phyloP scores from a whole-genome alignment of 371 early-diverging fungal genomes.

The Apophysomyces elegans region DNA sequence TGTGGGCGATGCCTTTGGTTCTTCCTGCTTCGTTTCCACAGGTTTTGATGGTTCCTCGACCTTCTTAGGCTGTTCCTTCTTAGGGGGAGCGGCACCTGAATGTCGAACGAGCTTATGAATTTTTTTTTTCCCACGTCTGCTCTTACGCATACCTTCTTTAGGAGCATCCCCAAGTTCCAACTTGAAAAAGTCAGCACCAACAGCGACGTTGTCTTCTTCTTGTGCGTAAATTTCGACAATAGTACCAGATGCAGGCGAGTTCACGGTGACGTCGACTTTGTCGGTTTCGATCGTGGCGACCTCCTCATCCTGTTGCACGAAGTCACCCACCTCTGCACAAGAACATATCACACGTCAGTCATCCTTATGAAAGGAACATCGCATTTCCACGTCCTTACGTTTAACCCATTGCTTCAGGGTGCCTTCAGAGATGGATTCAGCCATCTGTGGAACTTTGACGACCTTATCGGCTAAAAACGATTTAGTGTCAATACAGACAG shows the following conservation, averaged over 20 bases:
- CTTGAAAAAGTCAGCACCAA: conserved; percentile 93
- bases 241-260: conserved; percentile 90
- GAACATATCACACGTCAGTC: neutral
- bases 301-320: conserved; percentile 91
- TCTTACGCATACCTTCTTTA: conserved; percentile 54
- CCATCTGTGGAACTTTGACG: conserved; percentile 95
- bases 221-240: conserved; percentile 84
- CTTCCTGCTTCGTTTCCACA: conserved; percentile 42
- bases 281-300: conserved; percentile 98
- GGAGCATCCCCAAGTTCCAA: conserved; percentile 82
- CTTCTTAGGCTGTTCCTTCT: conserved; percentile 32
- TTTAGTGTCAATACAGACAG: neutral
- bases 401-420: conserved; percentile 95
- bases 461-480: conserved; percentile 67
- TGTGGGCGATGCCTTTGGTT: conserved; percentile 41
- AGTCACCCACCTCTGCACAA: conserved; percentile 89
- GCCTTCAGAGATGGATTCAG: conserved; percentile 98
- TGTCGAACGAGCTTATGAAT: conserved; percentile 37
- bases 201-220: conserved; percentile 92
- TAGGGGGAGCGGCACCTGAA: conserved; percentile 36
- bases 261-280: conserved; percentile 96
- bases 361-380: neutral
- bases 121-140: conserved; percentile 20
- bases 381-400: conserved; percentile 60
- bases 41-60: conserved; percentile 23